Percentiles rank a stretch among this genome's conserved stretches.
Conservation (phyloP, 2,329 filamentous ascomycete genomes). For the Pseudopyricularia javanii region DNA sequence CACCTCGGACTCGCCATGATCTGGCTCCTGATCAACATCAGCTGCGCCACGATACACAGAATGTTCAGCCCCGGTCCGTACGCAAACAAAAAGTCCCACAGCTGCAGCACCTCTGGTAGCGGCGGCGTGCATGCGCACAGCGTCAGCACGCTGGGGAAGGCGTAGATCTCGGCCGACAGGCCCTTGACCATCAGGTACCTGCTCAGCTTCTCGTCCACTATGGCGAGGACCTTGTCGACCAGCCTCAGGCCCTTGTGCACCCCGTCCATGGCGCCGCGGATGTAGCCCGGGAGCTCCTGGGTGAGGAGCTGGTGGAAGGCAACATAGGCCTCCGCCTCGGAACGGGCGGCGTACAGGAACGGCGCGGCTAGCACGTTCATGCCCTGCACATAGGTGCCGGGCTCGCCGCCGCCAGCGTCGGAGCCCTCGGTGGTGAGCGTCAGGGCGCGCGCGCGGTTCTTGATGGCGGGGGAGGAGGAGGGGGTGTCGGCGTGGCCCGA, state of each 20-base stretch:
- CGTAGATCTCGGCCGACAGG: slow-evolving; percentile 87
- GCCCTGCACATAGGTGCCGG: slow-evolving; percentile 89
- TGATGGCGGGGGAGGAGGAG: slow-evolving; percentile 29
- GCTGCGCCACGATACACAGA: slow-evolving; percentile 88
- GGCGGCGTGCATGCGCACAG: slow-evolving; percentile 93
- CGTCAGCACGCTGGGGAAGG: slow-evolving; percentile 88
- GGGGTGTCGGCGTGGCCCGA: slow-evolving; percentile 35
- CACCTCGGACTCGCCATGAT: slow-evolving; percentile 78
- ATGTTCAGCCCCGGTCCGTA: slow-evolving; percentile 94
- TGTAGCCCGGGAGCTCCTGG: slow-evolving; percentile 81
- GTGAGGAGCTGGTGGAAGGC: slow-evolving; percentile 84
- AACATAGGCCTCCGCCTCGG: slow-evolving; percentile 88
- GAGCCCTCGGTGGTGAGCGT: slow-evolving; percentile 53
- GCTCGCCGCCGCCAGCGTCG: slow-evolving; percentile 47
- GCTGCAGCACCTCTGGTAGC: slow-evolving; percentile 76
- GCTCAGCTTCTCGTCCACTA: slow-evolving; percentile 82
- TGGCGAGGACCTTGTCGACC: slow-evolving; percentile 82
- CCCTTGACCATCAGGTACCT: slow-evolving; percentile 75
- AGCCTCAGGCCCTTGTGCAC: slow-evolving; percentile 85
- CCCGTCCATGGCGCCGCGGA: slow-evolving; percentile 91
- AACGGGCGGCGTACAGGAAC: slow-evolving; percentile 87
- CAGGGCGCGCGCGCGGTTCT: slow-evolving; percentile 40
- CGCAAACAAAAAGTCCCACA: slow-evolving; percentile 97
- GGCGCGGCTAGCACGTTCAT: slow-evolving; percentile 98
- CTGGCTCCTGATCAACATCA: slow-evolving; percentile 76